Conservation (phyloP, 768 basidiomycete species). For the Russula brevipes region DNA sequence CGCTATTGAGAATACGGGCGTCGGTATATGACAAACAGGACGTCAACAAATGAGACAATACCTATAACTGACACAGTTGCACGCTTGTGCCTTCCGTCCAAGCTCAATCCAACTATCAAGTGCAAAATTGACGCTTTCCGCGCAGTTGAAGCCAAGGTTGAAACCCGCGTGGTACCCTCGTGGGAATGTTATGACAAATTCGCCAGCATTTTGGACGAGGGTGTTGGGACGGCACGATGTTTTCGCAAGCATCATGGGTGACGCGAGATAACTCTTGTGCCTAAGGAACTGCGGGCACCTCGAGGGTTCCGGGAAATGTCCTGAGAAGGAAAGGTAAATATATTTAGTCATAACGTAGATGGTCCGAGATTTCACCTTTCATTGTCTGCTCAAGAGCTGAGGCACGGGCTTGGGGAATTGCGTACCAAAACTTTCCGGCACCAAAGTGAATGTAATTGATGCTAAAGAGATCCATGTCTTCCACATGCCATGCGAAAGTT, state of each 20-base stretch:
- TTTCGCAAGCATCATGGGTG: slow-evolving; percentile 75
- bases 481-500: slow-evolving; percentile 98
- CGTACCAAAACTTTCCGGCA: slow-evolving; percentile 96
- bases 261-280: slow-evolving; percentile 93
- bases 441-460: slow-evolving; percentile 99
- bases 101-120: slow-evolving; percentile 90
- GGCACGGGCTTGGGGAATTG: slow-evolving; percentile 83
- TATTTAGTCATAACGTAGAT: neutral
- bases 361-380: slow-evolving; percentile 51
- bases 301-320: slow-evolving; percentile 80
- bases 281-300: slow-evolving; percentile 90
- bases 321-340: slow-evolving; percentile 36
- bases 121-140: slow-evolving; percentile 96
- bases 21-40: neutral
- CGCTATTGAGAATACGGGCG: slow-evolving; percentile 44
- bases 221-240: slow-evolving; percentile 78
- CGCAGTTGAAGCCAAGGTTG: slow-evolving; percentile 94
- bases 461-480: slow-evolving; percentile 98
- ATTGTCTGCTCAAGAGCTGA: slow-evolving; percentile 82
- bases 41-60: slow-evolving; percentile 28
- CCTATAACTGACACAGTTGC: slow-evolving; percentile 73
- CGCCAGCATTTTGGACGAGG: slow-evolving; percentile 89
- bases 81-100: slow-evolving; percentile 73
- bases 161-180: slow-evolving; percentile 96
- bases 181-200: slow-evolving; percentile 94